These are phyloP conservation scores for Raffaelea arxii DNA, from an alignment of 2,329 filamentous ascomycete genomes.

Conservation along the genomic window DNA sequence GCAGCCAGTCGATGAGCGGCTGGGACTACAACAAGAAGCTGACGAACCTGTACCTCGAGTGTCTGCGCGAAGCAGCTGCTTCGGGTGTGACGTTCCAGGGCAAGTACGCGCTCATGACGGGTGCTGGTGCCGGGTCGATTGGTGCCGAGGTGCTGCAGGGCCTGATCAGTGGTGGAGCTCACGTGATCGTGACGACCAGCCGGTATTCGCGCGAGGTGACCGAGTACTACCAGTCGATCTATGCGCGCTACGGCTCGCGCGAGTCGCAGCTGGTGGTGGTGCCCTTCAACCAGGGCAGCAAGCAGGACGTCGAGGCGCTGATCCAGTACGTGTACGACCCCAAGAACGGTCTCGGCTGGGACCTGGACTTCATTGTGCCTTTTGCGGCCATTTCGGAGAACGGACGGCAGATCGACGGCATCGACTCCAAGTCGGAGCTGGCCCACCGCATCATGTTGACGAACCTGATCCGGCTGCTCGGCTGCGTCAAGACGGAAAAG, in stretches of 20 bases:
- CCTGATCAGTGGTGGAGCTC: conserved; percentile 90
- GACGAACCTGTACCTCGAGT: conserved; percentile 85
- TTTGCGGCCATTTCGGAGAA: conserved; percentile 98
- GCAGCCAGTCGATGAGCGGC: conserved; percentile 84
- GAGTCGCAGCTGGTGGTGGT: conserved; percentile 97
- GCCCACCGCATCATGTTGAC: conserved; percentile 99
- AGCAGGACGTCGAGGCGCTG: conserved; percentile 91
- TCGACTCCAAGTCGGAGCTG: conserved; percentile 95
- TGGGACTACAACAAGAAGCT: conserved; percentile 99
- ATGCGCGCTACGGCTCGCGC: conserved; percentile 83
- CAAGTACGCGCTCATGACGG: conserved; percentile 97
- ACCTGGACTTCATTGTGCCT: conserved; percentile 89
- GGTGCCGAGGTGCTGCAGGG: conserved; percentile 95
- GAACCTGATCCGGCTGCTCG: conserved; percentile 85
- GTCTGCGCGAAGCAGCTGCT: conserved; percentile 79
- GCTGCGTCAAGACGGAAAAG: conserved; percentile 86
- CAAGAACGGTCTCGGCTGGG: conserved; percentile 96
- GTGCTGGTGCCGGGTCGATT: conserved; percentile 94
- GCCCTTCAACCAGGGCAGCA: conserved; percentile 97
- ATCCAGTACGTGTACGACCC: conserved; percentile 93
- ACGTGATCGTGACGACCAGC: conserved; percentile 93
- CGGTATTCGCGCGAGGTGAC: conserved; percentile 95
- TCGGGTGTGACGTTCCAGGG: conserved; percentile 83
- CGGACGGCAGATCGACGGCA: conserved; percentile 89
- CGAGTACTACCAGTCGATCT: conserved; percentile 99